Base-by-base conservation (phyloP, 441 rosid species). In the Populus tomentosa region DNA sequence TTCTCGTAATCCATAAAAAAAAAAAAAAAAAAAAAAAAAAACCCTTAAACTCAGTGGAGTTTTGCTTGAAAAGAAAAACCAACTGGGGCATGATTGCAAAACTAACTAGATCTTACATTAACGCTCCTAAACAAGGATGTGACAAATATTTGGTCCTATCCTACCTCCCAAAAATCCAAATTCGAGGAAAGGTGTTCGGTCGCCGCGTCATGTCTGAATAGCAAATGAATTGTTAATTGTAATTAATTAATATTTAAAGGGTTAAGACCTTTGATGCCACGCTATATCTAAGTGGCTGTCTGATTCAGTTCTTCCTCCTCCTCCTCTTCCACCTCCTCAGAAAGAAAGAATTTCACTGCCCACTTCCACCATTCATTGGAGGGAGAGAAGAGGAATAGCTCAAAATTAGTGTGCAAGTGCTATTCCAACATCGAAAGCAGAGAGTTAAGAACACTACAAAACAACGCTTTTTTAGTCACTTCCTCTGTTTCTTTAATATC, bases 351-450 rank as follows among this genome's bases (percentile, higher is more conserved):
- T 46, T 46, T 46, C 20, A 46, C 20, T 46, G 18, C 56, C 56
- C 56, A 8, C 59, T 42, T 64, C 62, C 5, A 18, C 62, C 9
- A 18, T 24, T 32, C 38, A 53, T 13, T 23, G 30, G 33, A 67
- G 46, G 73, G 75, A n/a, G 75, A 33, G 72, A 10, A 40, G 61
- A 59, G 46, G 69, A 70, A 40, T 4, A 18, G 42, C 40, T 23
- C 26, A 73, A 68, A 61, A 67, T 18, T 21, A 23, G 59, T 16
- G 40, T 72, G 74, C 75, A 80, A 83, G 85, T 83, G 86, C 75
- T 63, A 80, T 73, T 85, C 88, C 83, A 53, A 83, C 83, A 83
- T 64, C 71, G 83, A 82, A 85, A 80, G 77, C 70, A 56, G 36
- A 36, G 66, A 75, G 74, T 46, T 16, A 40, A 9, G 30, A 4